Conservation (phyloP, 2,329 filamentous ascomycete genomes). For the Aspergillus vadensis region DNA sequence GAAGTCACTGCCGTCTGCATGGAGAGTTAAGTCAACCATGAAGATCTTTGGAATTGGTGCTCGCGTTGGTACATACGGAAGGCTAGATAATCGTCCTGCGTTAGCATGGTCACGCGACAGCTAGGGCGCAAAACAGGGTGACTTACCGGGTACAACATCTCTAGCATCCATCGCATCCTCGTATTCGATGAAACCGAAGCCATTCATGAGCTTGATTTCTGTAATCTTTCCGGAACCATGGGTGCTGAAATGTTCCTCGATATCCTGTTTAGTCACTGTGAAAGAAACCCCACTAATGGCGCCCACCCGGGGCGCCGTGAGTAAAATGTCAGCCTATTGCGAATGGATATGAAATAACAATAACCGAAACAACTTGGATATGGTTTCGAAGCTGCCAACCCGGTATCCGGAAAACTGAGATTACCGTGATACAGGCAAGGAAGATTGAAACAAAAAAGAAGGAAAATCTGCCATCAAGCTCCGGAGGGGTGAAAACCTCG, state of each 20-base stretch:
- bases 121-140: conserved; percentile 8
- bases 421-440: neutral
- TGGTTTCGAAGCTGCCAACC: conserved; percentile 22
- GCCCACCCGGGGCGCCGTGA: conserved; percentile 31
- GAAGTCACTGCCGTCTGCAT: conserved; percentile 88
- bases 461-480: conserved; percentile 9
- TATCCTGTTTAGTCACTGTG: conserved; percentile 91
- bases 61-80: conserved; percentile 62
- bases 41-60: conserved; percentile 53
- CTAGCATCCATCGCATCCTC: conserved; percentile 97
- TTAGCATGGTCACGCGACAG: conserved; percentile 23
- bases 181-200: conserved; percentile 99
- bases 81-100: conserved; percentile 40
- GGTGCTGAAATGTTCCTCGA: conserved; percentile 91
- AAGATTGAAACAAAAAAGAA: conserved; percentile 7
- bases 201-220: conserved; percentile 99
- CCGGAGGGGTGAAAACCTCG: conserved; percentile 6
- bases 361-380: conserved; percentile 25
- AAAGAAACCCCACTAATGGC: conserved; percentile 35
- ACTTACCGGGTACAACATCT: conserved; percentile 94
- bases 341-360: conserved; percentile 16
- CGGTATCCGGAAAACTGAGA: conserved; percentile 4
- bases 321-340: conserved; percentile 35
- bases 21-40: conserved; percentile 32
- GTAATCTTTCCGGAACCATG: conserved; percentile 97